Evolutionary conservation across 1,284 basidiomycete genomes (phyloP), one percentile per base, ranked within the genome.

Genomic region (Boletus calvinii): DNA sequence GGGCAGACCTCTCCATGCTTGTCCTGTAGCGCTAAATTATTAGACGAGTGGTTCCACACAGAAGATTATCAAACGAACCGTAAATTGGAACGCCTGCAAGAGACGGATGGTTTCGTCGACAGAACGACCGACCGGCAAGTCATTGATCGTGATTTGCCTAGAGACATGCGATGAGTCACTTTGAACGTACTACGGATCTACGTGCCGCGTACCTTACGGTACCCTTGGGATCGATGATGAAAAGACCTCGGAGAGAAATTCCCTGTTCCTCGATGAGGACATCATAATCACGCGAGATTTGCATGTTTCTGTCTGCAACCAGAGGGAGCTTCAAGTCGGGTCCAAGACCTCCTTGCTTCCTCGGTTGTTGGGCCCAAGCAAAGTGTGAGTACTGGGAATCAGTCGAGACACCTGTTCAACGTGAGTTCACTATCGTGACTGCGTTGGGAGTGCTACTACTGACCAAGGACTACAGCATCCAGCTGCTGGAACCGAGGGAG

Each of bases 1-100:
- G 92, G 92, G 79, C 92, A 95, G 46, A 93, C 91, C 71, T 95
- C 92, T 41, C 92, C 92, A 67, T 92, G 80, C 71, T 87, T 77
- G 60, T 94, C 92, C 87, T 90, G 56, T 5, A 53, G 13, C 15
- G 36, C 32, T 2, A 0, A 0, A n/a, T 60, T 31, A 52, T 26
- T 8, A 26, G 1, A 26, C 4, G 17, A 38, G 1, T 30, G 5
- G 22, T 24, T 5, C 30, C 2, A 43, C 11, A 8, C 8, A 31
- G 1, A 47, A 38, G 48, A 47, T 22, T 2, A 32, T 26, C 11
- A 68, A 18, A 67, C 85, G 38, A 65, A 90, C 88, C 31, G 85
- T 86, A 70, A 87, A 91, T 68, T 94, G 92, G 86, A 95, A 94
- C 12, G 92, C 92, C 74, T 94, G 87, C 73, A 95, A 75, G 53